Evolutionary conservation across 169 alveolate genomes (phyloP).

Genomic region (Pseudocohnilembus persalinus): DNA sequence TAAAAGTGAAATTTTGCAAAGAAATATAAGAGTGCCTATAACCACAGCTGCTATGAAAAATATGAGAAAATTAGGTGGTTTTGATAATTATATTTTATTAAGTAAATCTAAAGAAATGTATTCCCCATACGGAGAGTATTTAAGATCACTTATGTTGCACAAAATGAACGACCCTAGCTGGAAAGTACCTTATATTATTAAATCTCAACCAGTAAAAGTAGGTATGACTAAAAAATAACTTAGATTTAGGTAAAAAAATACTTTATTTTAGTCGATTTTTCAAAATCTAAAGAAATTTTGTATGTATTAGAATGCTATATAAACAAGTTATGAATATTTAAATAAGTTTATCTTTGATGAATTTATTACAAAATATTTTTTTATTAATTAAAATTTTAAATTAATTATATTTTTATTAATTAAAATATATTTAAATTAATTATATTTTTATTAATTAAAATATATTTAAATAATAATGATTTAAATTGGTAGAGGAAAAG

Average conservation of each 20-base stretch:
- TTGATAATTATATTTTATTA: constrained; percentile 52
- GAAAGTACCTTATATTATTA: constrained; percentile 32
- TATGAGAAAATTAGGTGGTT: constrained; percentile 51
- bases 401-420: too few species aligned
- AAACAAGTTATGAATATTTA: too few species aligned
- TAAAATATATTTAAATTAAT: too few species aligned
- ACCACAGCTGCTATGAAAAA: constrained; percentile 42
- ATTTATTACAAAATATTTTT: too few species aligned
- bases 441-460: too few species aligned
- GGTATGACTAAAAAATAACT: background rate
- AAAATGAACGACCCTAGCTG: constrained; percentile 42
- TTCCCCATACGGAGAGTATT: constrained; percentile 50
- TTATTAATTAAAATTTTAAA: too few species aligned
- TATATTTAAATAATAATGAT: background rate
- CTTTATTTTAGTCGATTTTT: too few species aligned
- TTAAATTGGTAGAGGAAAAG: constrained; percentile 9
- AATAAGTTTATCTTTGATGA: too few species aligned
- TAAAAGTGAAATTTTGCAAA: constrained; percentile 37
- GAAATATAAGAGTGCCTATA: constrained; percentile 27
- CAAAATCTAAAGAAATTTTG: too few species aligned
- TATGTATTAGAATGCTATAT: too few species aligned
- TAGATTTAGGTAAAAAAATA: constrained; percentile 8
- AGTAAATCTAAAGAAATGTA: constrained; percentile 49
- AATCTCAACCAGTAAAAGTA: background rate
- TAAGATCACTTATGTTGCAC: constrained; percentile 43